Evolutionary conservation across 2,329 filamentous ascomycete genomes (phyloP).

Genomic region (Anthostomella pinea): DNA sequence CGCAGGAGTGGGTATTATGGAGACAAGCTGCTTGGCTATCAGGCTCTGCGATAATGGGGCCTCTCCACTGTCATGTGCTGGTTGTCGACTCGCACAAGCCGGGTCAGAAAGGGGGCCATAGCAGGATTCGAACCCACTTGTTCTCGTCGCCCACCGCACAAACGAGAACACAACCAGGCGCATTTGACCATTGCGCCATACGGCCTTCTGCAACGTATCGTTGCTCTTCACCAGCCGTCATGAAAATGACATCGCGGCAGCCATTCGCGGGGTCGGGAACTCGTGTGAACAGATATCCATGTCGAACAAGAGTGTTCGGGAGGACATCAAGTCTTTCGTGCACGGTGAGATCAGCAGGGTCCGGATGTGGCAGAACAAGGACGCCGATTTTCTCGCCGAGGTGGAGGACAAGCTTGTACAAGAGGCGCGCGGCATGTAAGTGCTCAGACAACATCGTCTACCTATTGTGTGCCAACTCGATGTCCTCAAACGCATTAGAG

Average conservation of each 20-base stretch:
- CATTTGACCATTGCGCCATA: too few species aligned
- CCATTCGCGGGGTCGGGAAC: conserved; percentile 4
- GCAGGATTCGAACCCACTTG: too few species aligned
- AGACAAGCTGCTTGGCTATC: too few species aligned
- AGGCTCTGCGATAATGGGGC: too few species aligned
- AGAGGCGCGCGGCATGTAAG: conserved; percentile 27
- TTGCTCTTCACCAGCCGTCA: conserved; percentile 30
- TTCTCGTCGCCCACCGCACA: too few species aligned
- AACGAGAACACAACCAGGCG: too few species aligned
- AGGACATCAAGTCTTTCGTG: conserved; percentile 25
- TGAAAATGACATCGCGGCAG: conserved; percentile 25
- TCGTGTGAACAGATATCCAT: conserved; percentile 22
- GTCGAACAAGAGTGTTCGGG: conserved; percentile 24
- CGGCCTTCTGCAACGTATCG: conserved; percentile 25
- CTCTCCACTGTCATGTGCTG: too few species aligned
- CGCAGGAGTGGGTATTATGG: too few species aligned
- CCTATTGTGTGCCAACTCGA: conserved; percentile 27
- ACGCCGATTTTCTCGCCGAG: conserved; percentile 7
- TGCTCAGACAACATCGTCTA: background rate
- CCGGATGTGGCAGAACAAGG: conserved; percentile 6
- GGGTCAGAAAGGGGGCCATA: too few species aligned
- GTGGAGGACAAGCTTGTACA: conserved; percentile 16
- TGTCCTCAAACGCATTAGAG: conserved; percentile 17
- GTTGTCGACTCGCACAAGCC: too few species aligned
- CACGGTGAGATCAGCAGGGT: conserved; percentile 12